Conservation (phyloP, 139 green algal genomes). For the Cymbomonas tetramitiformis region DNA sequence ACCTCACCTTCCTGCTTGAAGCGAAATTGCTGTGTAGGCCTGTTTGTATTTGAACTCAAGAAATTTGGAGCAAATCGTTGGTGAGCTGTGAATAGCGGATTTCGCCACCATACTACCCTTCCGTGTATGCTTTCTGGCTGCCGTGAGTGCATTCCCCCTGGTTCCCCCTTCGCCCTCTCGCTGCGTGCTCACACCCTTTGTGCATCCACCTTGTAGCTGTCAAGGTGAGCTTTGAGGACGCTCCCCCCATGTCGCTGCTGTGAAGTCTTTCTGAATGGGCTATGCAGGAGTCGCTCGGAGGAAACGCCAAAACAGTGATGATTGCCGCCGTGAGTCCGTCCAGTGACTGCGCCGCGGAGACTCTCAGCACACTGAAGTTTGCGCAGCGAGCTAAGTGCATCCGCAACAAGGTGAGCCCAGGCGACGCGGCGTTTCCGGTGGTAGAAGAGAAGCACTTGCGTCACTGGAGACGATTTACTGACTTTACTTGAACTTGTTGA, state of each 20-base stretch:
- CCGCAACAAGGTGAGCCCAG: constrained; percentile 59
- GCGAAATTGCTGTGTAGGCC: too few relatives aligned
- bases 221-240: constrained; percentile 14
- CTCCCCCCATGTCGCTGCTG: background rate
- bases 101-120: too few relatives aligned
- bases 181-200: background rate
- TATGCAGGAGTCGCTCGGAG: constrained; percentile 40
- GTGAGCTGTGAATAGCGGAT: too few relatives aligned
- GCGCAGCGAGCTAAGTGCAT: constrained; percentile 61
- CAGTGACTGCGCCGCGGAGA: constrained; percentile 25
- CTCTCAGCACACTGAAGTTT: constrained; percentile 41
- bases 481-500: too few relatives aligned
- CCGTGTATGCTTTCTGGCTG: too few relatives aligned
- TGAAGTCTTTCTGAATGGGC: background rate
- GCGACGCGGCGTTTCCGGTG: too few relatives aligned
- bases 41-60: too few relatives aligned
- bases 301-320: constrained; percentile 41
- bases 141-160: constrained; percentile 1
- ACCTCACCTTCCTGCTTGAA: too few relatives aligned
- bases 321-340: constrained; percentile 40
- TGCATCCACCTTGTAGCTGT: background rate
- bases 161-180: background rate
- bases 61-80: too few relatives aligned
- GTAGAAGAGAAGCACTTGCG: too few relatives aligned
- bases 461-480: too few relatives aligned